Conservation (phyloP, 2,329 filamentous ascomycete species). For the Penicillium glabrum region DNA sequence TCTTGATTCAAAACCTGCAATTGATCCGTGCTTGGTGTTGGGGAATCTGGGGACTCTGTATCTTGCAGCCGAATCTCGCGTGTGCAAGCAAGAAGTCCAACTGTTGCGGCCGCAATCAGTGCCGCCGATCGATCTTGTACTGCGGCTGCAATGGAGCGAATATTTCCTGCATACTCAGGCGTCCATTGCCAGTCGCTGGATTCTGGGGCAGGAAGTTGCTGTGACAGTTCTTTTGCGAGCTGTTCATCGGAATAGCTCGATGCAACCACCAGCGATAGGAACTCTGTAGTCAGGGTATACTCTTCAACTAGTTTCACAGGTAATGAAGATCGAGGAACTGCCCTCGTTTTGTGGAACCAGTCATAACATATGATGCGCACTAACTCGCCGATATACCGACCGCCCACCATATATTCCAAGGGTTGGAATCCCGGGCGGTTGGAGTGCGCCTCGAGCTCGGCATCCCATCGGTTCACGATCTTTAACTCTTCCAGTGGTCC, state of each 20-base stretch:
- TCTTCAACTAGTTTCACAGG: constrained; percentile 53
- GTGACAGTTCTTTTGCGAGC: constrained; percentile 43
- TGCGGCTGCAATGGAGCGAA: constrained; percentile 65
- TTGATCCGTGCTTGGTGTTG: not conserved
- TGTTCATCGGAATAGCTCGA: constrained; percentile 46
- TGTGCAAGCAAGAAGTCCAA: constrained; percentile 66
- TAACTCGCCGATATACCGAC: constrained; percentile 71
- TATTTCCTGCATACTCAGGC: constrained; percentile 54
- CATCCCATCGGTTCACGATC: constrained; percentile 68
- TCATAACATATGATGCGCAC: constrained; percentile 66
- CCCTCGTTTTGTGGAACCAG: constrained; percentile 52
- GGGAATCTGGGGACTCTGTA: constrained; percentile 16
- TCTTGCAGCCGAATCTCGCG: constrained; percentile 57
- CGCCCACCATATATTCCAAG: constrained; percentile 76
- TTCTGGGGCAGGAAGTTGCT: constrained; percentile 51
- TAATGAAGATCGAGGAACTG: constrained; percentile 44
- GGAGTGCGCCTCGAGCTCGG: constrained; percentile 60
- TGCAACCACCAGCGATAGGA: constrained; percentile 67
- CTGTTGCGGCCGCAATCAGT: constrained; percentile 66
- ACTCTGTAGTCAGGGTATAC: constrained; percentile 66
- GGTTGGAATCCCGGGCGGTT: constrained; percentile 73
- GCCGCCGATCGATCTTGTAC: constrained; percentile 70
- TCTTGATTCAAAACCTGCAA: not conserved
- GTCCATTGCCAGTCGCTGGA: constrained; percentile 59
- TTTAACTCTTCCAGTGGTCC: constrained; percentile 60